Percentiles rank a stretch among this genome's conserved stretches.
Evolutionary conservation across 225 moss, liverwort and hornwort genomes (phyloP).

Genomic region (Asterella californica): DNA sequence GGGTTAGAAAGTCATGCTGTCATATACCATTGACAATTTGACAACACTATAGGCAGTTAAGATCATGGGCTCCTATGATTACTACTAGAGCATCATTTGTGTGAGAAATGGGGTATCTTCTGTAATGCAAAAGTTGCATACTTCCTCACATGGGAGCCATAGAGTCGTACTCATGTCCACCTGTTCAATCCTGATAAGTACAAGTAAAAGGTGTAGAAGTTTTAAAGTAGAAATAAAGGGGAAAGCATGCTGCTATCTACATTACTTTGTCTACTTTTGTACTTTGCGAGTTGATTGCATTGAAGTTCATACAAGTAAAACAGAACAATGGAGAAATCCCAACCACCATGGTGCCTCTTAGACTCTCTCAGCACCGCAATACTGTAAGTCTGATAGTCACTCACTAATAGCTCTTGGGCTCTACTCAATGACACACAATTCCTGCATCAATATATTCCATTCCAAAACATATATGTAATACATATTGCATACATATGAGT

Average conservation of each 20-base stretch:
- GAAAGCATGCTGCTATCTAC: neutral
- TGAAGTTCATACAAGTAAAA: too few relatives aligned
- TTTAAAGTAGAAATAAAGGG: neutral
- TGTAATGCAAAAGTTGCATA: neutral
- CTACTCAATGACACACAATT: too few relatives aligned
- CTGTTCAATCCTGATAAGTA: neutral
- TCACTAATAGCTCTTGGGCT: too few relatives aligned
- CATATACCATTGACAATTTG: neutral
- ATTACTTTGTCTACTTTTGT: neutral
- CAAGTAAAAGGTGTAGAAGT: neutral
- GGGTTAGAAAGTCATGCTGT: neutral
- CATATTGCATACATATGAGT: too few relatives aligned
- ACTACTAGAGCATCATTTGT: too few relatives aligned
- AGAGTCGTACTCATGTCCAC: neutral
- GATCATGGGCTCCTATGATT: neutral
- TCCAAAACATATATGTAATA: too few relatives aligned
- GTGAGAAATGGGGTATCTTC: neutral
- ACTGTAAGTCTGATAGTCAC: too few relatives aligned
- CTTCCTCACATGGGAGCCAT: neutral
- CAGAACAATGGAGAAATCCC: too few relatives aligned
- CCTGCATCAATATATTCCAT: too few relatives aligned
- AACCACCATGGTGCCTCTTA: too few relatives aligned
- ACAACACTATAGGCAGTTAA: neutral
- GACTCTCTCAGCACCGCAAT: too few relatives aligned
- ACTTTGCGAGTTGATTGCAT: too few relatives aligned